Percentiles rank a stretch among this genome's conserved stretches.
Conservation (phyloP, 768 basidiomycete genomes). For the Amylocystis lapponica region DNA sequence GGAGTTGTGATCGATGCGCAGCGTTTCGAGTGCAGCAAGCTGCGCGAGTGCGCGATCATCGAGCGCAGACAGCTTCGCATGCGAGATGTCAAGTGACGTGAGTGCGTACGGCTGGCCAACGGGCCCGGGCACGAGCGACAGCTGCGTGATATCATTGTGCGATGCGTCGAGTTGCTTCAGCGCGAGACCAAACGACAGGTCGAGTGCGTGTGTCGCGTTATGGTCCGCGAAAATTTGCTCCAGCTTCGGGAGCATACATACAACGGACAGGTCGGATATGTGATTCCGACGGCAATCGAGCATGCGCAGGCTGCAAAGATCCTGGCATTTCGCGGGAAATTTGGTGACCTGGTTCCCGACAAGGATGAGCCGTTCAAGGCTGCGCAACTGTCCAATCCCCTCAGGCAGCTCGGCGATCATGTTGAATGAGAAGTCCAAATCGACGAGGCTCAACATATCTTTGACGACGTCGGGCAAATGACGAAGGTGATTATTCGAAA, state of each 20-base stretch:
- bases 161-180: conserved; percentile 68
- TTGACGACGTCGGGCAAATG: conserved; percentile 69
- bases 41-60: conserved; percentile 70
- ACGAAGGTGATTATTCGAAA: conserved; percentile 94
- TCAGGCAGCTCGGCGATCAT: conserved; percentile 76
- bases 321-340: conserved; percentile 57
- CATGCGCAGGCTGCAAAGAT: conserved; percentile 53
- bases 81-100: conserved; percentile 77
- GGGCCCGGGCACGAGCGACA: conserved; percentile 54
- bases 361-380: conserved; percentile 68
- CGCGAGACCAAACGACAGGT: conserved; percentile 65
- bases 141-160: conserved; percentile 84
- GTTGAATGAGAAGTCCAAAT: conserved; percentile 96
- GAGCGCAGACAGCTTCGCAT: conserved; percentile 81
- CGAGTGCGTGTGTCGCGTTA: conserved; percentile 76
- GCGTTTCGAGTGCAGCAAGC: conserved; percentile 60
- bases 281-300: conserved; percentile 86
- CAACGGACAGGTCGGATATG: conserved; percentile 67
- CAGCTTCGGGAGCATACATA: conserved; percentile 66
- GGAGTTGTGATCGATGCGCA: conserved; percentile 83
- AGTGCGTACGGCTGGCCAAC: conserved; percentile 49
- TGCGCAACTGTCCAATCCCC: conserved; percentile 62
- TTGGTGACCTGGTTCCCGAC: conserved; percentile 79
- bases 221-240: conserved; percentile 70
- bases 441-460: conserved; percentile 64